Base-by-base conservation (phyloP, 2,329 filamentous ascomycete genomes). In the Sporothrix brasiliensis region DNA sequence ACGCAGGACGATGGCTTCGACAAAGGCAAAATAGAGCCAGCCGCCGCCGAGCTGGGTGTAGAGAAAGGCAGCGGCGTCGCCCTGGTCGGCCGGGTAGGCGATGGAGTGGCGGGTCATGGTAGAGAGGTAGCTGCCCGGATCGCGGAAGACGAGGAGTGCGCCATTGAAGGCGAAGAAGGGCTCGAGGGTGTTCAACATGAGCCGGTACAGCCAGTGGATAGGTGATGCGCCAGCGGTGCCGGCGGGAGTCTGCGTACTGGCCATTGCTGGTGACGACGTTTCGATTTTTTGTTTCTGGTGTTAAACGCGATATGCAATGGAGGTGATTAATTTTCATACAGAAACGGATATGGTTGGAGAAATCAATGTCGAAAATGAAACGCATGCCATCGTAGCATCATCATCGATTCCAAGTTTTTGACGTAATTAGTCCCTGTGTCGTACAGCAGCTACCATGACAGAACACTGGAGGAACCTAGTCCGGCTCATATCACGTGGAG, bases 11-110 rank as follows among this genome's bases (percentile, higher is more conserved):
- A 81, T 75, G 49, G 76, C 79, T 72, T 79, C 77, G 73, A 77
- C 76, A 73, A 81, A 80, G 68, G 79, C 79, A 70, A 81, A 79
- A 73, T 77, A 75, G 19, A 81, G 75, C 77, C 78, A 79, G 9
- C 70, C 73, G 56, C 77, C 76, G 50, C 73, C 77, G 27, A 79
- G 71, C 69, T 77, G 74, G 4, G 77, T 79, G 75, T 77, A 79
- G 53, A 79, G 73, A 70, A 78, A 79, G 3, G 74, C 73, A 27
- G 76, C 75, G 58, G 70, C 71, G 7, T 70, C 19, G 11, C 68
- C 49, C 10, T 41, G 41, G 9, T 52, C 24, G 63, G 71, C 75
- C 75, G 67, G 70, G 14, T 24, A 68, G 1, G 24, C 16, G 34
- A 30, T 54, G 13, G 72, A 16, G 58, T 74, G 71, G 52, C 77